phyloP scores from a whole-genome alignment of 2,329 filamentous ascomycete genomes.

The Trichophyton simii region DNA sequence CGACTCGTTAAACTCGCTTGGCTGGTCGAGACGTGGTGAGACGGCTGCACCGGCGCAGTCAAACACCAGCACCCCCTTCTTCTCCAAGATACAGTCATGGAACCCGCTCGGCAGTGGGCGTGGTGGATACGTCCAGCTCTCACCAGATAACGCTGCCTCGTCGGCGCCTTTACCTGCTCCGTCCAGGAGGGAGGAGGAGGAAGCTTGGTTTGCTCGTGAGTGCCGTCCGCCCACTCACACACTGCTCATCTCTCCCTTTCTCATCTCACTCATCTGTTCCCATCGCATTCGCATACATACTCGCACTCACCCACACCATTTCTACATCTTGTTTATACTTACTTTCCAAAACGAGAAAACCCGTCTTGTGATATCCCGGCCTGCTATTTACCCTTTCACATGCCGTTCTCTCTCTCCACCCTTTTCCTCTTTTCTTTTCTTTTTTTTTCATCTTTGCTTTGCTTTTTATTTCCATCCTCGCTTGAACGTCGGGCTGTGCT shows the following conservation, averaged over 20 bases:
- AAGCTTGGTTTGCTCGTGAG: conserved; percentile 92
- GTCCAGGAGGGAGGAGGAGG: conserved; percentile 79
- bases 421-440: background rate
- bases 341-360: background rate
- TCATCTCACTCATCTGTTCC: background rate
- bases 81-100: conserved; percentile 68
- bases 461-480: background rate
- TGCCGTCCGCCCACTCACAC: conserved; percentile 22
- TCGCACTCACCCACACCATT: background rate
- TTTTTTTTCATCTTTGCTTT: background rate
- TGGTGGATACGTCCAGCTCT: conserved; percentile 78
- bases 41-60: conserved; percentile 62
- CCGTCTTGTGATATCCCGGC: background rate
- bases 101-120: conserved; percentile 61
- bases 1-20: conserved; percentile 86
- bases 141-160: conserved; percentile 60
- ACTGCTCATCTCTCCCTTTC: background rate
- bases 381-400: background rate
- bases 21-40: conserved; percentile 68
- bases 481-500: background rate
- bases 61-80: conserved; percentile 54
- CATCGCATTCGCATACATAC: background rate
- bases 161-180: conserved; percentile 79
- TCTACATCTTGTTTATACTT: background rate
- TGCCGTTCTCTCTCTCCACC: background rate